Evolutionary conservation across 352 stramenopile genomes (phyloP).

Genomic region (Phytophthora melonis): DNA sequence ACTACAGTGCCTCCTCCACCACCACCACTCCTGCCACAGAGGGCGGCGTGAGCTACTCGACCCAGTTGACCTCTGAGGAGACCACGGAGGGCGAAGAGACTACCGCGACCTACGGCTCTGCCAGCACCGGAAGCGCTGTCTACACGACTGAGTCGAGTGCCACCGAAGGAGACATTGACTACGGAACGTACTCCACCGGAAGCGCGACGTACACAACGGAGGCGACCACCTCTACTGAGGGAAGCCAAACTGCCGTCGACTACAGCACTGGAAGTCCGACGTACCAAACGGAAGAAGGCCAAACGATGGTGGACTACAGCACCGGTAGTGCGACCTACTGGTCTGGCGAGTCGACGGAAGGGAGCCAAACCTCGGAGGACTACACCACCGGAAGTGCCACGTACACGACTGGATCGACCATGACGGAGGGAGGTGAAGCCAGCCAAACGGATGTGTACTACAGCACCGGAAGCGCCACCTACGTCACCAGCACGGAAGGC

Average conservation of each 20-base stretch:
- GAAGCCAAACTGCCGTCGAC: background rate
- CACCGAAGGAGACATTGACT: conserved; percentile 16
- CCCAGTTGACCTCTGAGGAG: background rate
- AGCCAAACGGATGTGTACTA: background rate
- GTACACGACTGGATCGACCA: background rate
- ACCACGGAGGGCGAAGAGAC: background rate
- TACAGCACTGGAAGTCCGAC: background rate
- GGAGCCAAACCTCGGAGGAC: background rate
- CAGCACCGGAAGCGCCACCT: background rate
- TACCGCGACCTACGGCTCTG: conserved; percentile 2
- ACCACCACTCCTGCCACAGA: background rate
- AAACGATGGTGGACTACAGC: background rate
- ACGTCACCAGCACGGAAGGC: background rate
- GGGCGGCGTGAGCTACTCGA: background rate
- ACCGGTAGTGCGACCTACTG: background rate
- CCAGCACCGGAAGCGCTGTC: background rate
- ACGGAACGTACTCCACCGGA: background rate
- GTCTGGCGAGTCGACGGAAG: background rate
- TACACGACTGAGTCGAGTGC: conserved; percentile 14
- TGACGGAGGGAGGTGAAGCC: background rate
- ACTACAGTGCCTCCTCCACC: background rate
- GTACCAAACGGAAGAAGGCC: background rate
- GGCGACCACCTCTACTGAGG: background rate
- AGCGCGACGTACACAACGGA: background rate
- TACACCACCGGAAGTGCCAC: background rate